A percentile compares a stretch with the other conserved stretches of the same genome.
Evolutionary conservation across 2,329 filamentous ascomycete species (phyloP).

Genomic region (Colletotrichum spaethianum): DNA sequence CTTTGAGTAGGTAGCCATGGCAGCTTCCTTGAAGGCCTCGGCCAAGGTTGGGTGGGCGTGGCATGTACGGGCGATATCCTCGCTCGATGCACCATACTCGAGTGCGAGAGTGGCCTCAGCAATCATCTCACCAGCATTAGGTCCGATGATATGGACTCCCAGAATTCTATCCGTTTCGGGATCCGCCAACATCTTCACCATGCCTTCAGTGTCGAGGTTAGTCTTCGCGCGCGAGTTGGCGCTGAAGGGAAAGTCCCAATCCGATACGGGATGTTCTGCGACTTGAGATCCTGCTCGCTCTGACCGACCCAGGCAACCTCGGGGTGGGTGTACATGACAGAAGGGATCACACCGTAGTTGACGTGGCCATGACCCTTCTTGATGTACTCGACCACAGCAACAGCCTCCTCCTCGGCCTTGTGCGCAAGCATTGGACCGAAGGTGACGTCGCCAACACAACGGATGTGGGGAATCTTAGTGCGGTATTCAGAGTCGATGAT

Average conservation of each 20-base stretch:
- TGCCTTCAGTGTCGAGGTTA: constrained; percentile 93
- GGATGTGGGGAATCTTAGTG: constrained; percentile 97
- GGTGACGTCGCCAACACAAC: constrained; percentile 94
- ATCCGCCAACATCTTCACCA: constrained; percentile 98
- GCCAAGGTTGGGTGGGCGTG: constrained; percentile 97
- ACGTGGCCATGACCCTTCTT: constrained; percentile 98
- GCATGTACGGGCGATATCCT: constrained; percentile 95
- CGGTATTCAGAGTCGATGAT: constrained; percentile 99
- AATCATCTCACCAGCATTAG: constrained; percentile 99
- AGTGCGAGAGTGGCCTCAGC: constrained; percentile 95
- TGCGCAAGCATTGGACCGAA: constrained; percentile 99
- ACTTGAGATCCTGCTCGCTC: constrained; percentile 96
- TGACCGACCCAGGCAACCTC: constrained; percentile 99
- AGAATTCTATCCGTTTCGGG: constrained; percentile 96
- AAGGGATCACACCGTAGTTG: constrained; percentile 98
- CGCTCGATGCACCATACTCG: constrained; percentile 95
- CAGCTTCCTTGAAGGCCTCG: constrained; percentile 99
- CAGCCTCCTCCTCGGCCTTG: constrained; percentile 98
- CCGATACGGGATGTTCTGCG: constrained; percentile 90
- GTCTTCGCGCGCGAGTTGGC: constrained; percentile 99
- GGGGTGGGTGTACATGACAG: constrained; percentile 99
- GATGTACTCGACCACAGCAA: constrained; percentile 96
- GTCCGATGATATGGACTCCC: constrained; percentile 95
- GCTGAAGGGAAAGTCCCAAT: constrained; percentile 96
- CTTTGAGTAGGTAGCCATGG: constrained; percentile 96